Conservation (phyloP, 352 stramenopile species). For the Phytophthora citrophthora region DNA sequence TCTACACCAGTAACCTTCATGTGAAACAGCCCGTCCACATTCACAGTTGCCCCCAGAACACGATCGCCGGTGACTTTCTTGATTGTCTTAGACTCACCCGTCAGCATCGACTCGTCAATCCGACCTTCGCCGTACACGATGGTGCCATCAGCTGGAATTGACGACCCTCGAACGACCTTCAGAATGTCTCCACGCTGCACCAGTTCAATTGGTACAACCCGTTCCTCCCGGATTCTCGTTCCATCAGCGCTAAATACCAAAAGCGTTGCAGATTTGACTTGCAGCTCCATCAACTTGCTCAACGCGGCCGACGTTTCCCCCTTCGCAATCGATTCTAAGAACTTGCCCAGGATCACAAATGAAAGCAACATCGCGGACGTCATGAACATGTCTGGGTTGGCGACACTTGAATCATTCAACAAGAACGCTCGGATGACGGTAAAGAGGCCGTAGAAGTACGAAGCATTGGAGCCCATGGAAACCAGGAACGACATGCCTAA, state of each 20-base stretch:
- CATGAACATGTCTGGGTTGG: constrained; percentile 95
- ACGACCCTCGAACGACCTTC: constrained; percentile 92
- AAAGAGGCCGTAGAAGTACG: constrained; percentile 96
- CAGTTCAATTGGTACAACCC: constrained; percentile 83
- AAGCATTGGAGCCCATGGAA: constrained; percentile 95
- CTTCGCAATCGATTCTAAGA: constrained; percentile 94
- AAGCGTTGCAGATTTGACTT: constrained; percentile 94
- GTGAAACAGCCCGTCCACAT: constrained; percentile 91
- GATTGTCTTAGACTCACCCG: constrained; percentile 94
- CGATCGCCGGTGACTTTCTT: constrained; percentile 90
- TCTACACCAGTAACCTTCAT: constrained; percentile 94
- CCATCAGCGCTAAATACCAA: constrained; percentile 81
- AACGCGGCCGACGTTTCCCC: constrained; percentile 95
- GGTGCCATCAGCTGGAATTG: constrained; percentile 93
- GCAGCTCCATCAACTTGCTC: constrained; percentile 95
- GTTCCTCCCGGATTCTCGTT: constrained; percentile 68
- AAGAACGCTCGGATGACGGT: constrained; percentile 80
- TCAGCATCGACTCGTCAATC: constrained; percentile 96
- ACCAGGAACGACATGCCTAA: constrained; percentile 98
- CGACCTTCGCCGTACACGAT: constrained; percentile 91
- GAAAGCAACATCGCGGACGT: constrained; percentile 98
- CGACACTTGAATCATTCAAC: constrained; percentile 70
- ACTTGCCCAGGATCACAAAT: constrained; percentile 99
- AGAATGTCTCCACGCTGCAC: constrained; percentile 94
- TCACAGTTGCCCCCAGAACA: constrained; percentile 93